Base-by-base conservation (phyloP, 2,329 filamentous ascomycete genomes). In the Cladosporium sp. region DNA sequence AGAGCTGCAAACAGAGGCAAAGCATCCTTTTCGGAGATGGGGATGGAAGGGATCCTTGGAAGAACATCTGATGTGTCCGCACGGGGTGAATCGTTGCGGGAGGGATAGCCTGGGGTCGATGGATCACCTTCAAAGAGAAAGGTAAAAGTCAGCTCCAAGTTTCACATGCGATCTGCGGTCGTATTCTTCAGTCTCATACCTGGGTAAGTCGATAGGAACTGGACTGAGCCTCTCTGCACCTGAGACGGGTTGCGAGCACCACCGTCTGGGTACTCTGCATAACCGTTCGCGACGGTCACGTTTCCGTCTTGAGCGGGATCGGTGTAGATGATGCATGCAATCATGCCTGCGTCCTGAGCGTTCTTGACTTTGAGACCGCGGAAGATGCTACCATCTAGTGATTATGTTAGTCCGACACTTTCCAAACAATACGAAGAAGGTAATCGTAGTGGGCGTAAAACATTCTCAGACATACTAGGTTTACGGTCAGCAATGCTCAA, bases 71-170 rank as follows among this genome's bases (percentile, higher is more conserved):
- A 82, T 0, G 88, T 87, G 21, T 91, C 88, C 62, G 86, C 83
- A 36, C 93, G 87, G 18, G 90, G 90, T 21, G 84, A 90, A 30
- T 89, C 92, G 16, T 91, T 90, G 76, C 93, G 93, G 0, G 92
- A 96, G 3, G 92, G 89, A 73, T 96, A 97, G 6, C 93, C 92
- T 14, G 91, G 91, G 0, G 92, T 95, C 0, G 92, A 92, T 54
- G 91, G 91, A 73, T 94, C 83, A 62, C 83, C 83, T n/a, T 10
- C 30, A 61, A 83, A 86, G 60, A 80, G 83, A 70, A 67, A 97
- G 78, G 72, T 91, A 97, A 21, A 46, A 11, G 39, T 46, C 39
- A 46, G 39, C n/a, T 4, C n/a, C 8, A 46, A 23, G n/a, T 11
- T 13, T 23, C 8, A 21, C 39, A 8, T 21, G 39, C 11, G 30